Percentiles rank a stretch among this genome's conserved stretches.
Evolutionary conservation across 371 early-diverging fungal genomes (phyloP).

Genomic region (Basidiobolus meristosporus): DNA sequence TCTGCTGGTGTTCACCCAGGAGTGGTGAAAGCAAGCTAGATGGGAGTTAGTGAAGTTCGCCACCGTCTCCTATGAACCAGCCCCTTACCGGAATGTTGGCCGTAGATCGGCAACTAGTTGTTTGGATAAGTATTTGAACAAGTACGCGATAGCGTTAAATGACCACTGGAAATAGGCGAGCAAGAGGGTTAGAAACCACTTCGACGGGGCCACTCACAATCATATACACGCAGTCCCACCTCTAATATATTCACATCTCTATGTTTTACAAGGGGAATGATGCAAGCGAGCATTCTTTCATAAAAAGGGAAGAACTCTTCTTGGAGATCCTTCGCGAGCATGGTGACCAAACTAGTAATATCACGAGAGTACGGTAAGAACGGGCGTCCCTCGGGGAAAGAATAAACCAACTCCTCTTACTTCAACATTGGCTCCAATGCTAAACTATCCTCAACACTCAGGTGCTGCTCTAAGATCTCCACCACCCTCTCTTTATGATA

Average conservation of each 20-base stretch:
- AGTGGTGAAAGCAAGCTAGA: constrained; percentile 41
- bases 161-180: no score
- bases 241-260: constrained; percentile 56
- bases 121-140: constrained; percentile 73
- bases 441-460: constrained; percentile 31
- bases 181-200: no score
- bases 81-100: constrained; percentile 36
- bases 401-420: constrained; percentile 14
- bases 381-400: neutral
- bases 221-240: no score
- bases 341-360: constrained; percentile 41
- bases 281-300: constrained; percentile 26
- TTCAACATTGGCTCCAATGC: constrained; percentile 59
- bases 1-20: constrained; percentile 37
- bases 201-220: no score
- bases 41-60: neutral
- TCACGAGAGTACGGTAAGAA: no score
- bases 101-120: constrained; percentile 42
- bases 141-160: constrained; percentile 71
- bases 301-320: constrained; percentile 78
- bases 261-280: constrained; percentile 38
- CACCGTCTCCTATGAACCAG: neutral
- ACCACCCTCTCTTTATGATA: constrained; percentile 72
- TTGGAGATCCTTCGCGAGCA: constrained; percentile 77
- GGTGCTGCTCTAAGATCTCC: constrained; percentile 32